Evolutionary conservation across 78 protist genomes (phyloP).

Genomic region (slime mould (Dictyostelium discoideum)): DNA sequence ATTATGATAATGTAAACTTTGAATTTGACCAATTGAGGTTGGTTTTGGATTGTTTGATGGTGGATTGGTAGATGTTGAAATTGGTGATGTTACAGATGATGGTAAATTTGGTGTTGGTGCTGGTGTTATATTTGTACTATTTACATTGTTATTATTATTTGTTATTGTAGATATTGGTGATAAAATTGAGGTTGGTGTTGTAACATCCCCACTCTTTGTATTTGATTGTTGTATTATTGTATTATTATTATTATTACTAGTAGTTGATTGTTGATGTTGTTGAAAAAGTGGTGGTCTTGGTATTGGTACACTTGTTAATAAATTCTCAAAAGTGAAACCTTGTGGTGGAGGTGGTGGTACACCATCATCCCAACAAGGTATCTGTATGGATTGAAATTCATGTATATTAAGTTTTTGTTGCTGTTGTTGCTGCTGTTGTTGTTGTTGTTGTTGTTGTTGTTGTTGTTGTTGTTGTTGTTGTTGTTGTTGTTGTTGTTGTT

Average conservation of each 20-base stretch:
- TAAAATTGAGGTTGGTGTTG: not conserved
- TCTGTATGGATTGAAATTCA: not conserved
- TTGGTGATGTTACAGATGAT: not conserved
- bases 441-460: not conserved
- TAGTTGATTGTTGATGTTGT: not conserved
- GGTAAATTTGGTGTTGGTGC: not conserved
- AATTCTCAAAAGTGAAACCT: conserved; percentile 13
- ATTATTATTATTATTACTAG: not conserved
- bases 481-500: not conserved
- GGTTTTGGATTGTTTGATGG: not conserved
- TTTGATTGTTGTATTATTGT: not conserved
- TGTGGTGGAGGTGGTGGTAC: conserved; percentile 2
- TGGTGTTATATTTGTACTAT: not conserved
- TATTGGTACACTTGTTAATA: conserved; percentile 19
- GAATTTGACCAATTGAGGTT: not conserved
- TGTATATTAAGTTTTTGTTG: not conserved
- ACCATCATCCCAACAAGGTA: conserved; percentile 4
- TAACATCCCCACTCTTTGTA: not conserved
- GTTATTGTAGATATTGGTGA: not conserved
- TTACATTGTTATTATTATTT: not conserved
- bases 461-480: not conserved
- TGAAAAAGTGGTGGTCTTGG: not conserved
- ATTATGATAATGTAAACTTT: not conserved
- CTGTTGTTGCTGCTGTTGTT: not conserved
- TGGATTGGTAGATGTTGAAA: not conserved